A percentile compares a stretch with the other conserved stretches of the same genome.
Conservation (phyloP, 2,329 filamentous ascomycete genomes). For the Pseudopithomyces maydicus region DNA sequence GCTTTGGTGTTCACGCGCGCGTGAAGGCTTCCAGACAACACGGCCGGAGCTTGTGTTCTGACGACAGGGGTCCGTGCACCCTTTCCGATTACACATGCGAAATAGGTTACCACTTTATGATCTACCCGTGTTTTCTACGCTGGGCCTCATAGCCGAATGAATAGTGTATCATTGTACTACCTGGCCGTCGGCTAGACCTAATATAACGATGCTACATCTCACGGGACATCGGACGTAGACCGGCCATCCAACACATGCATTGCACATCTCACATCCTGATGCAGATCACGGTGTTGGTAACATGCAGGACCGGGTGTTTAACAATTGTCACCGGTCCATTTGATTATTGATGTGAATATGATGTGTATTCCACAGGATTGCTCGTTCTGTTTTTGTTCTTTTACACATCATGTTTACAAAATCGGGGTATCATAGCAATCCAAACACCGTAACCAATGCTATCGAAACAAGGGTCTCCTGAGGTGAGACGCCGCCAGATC, state of each 20-base stretch:
- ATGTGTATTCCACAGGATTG: no score
- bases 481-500: neutral
- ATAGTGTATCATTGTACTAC: neutral
- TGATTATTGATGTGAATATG: no score
- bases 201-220: neutral
- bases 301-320: no score
- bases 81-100: neutral
- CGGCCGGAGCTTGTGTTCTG: constrained; percentile 5
- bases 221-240: neutral
- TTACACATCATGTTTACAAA: neutral
- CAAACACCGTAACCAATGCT: constrained; percentile 4
- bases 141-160: neutral
- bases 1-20: constrained; percentile 17
- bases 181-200: neutral
- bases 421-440: constrained; percentile 35
- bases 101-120: neutral
- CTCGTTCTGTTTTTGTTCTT: no score
- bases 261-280: neutral
- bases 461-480: constrained; percentile 1
- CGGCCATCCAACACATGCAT: neutral
- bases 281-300: neutral
- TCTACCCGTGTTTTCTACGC: no score
- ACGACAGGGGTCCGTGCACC: constrained; percentile 8
- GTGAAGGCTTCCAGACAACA: constrained; percentile 4
- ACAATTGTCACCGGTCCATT: no score